Evolutionary conservation across 371 early-diverging fungal species (phyloP), one percentile per base, ranked within the genome.

Genomic region (Cladochytrium tenue): DNA sequence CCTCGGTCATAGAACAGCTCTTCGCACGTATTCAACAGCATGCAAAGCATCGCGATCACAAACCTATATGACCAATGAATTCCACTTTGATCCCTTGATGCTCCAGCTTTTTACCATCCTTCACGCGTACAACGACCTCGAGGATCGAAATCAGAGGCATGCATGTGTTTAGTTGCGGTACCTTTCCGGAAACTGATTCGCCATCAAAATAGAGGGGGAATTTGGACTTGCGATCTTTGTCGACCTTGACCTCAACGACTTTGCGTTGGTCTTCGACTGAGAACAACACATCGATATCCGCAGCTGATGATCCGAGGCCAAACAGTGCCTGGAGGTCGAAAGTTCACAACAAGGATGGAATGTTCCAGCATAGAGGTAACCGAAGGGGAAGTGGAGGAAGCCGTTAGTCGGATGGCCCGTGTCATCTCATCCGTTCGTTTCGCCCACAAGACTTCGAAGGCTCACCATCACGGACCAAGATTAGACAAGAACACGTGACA

Each of bases 21-120:
- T 90, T 71, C 32, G 35, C 53, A 32, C 2, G 7, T 34, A 20
- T 32, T 1, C 31, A 2, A 43, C 13, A 20, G 5, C 51, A 1
- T 13, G 32, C 20, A 57, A n/a, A 35, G 58, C 67, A 28, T 50
- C 17, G 32, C 1, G n/a, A 32, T 31, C 13, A 10, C 36, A 25
- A 87, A 91, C 94, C 94, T 71, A 95, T 95, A 73, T 90, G 86
- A 28, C 96, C 97, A n/a, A 97, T 89, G 72, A 97, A 95, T 74
- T 98, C 96, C 31, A 96, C 91, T 65, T 95, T 95, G 70, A 98
- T 96, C 57, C 97, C 97, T 57, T 95, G 90, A 82, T 98, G 98
- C 76, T 96, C 95, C 52, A 97, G 73, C 63, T 86, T 88, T 77
- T 94, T 95, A 32, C 95, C 95, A 70, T 96, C 94, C 73, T 87